Base-by-base conservation (phyloP, 805 yeast species). In the Naumovozyma dairenensis region DNA sequence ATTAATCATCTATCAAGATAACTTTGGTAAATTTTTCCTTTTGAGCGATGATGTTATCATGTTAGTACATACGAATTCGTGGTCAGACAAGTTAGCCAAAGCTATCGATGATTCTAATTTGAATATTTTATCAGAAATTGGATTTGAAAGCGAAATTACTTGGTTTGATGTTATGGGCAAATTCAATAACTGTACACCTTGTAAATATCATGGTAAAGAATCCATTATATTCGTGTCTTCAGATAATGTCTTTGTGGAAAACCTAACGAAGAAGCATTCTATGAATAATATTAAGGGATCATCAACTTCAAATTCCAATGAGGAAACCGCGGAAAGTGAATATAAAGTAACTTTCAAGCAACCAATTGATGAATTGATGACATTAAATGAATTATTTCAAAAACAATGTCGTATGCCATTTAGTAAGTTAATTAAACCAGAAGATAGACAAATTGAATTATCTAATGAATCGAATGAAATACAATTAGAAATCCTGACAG, bases 401-500 rank as follows among this genome's bases (percentile, higher is more conserved):
- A 28, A 21, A 9, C 41, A 34, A 10, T 36, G 44, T 21, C 24
- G 30, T 4, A 41, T 28, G 6, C 48, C 53, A n/a, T 40, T 43
- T 12, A 29, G 31, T 6, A 40, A 38, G 16, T 32, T 45, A 4
- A 48, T 55, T 17, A 34, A 45, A 1, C 44, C 53, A n/a, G 24
- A 31, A 6, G 42, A 44, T 20, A 50, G 57, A 30, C 48, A 50
- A 14, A 28, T 16, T 4, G 41, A 43, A 3, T 38, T 56, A 13
- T 33, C 35, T 12, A 51, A 48, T 25, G 42, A 36, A 9, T 34
- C 47, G 2, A 53, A 46, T 33, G 61, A 55, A 31, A 40, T 37
- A 3, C 60, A 55, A 32, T 35, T 56, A 21, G 44, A 40, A 6
- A 36, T 45, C 3, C 27, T 56, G 16, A 51, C 57, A 2, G 43